phyloP scores from a whole-genome alignment of 2,329 filamentous ascomycete species.

The Nigrograna mackinnonii region DNA sequence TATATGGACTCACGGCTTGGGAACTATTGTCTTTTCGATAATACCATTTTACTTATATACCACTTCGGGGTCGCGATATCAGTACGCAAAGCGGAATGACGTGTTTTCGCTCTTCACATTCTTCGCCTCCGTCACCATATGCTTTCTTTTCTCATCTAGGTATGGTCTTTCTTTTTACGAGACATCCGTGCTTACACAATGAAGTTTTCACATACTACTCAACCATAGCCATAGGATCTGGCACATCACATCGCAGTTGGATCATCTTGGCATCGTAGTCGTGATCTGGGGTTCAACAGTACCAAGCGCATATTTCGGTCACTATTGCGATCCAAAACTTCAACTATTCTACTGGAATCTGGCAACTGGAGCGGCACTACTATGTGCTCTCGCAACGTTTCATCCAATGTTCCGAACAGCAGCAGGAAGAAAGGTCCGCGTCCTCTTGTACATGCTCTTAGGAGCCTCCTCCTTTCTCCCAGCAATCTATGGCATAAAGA shows the following conservation, averaged over 20 bases:
- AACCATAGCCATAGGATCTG: slow-evolving; percentile 15
- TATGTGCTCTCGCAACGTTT: slow-evolving; percentile 15
- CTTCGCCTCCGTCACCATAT: slow-evolving; percentile 49
- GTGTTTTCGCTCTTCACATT: no score
- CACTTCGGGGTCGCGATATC: no score
- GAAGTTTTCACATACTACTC: slow-evolving; percentile 16
- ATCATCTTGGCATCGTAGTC: slow-evolving; percentile 21
- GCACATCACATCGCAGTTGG: slow-evolving; percentile 13
- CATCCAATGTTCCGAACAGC: slow-evolving; percentile 14
- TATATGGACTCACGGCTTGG: no score
- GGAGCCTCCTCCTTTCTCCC: slow-evolving; percentile 16
- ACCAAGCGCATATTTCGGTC: slow-evolving; percentile 17
- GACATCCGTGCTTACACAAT: neutral
- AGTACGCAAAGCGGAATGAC: no score
- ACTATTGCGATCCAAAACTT: slow-evolving; percentile 11
- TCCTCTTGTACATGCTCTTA: slow-evolving; percentile 14
- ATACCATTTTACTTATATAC: no score
- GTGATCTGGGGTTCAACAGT: slow-evolving; percentile 21
- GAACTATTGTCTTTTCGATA: no score
- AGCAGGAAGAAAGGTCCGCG: slow-evolving; percentile 10
- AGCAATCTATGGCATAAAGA: slow-evolving; percentile 9
- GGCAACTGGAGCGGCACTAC: no score
- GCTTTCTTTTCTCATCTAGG: slow-evolving; percentile 51
- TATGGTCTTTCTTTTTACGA: slow-evolving; percentile 20
- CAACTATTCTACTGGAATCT: slow-evolving; percentile 17